Evolutionary conservation across 179 eudicot genomes (phyloP).

Genomic region (Spinacia oleracea): DNA sequence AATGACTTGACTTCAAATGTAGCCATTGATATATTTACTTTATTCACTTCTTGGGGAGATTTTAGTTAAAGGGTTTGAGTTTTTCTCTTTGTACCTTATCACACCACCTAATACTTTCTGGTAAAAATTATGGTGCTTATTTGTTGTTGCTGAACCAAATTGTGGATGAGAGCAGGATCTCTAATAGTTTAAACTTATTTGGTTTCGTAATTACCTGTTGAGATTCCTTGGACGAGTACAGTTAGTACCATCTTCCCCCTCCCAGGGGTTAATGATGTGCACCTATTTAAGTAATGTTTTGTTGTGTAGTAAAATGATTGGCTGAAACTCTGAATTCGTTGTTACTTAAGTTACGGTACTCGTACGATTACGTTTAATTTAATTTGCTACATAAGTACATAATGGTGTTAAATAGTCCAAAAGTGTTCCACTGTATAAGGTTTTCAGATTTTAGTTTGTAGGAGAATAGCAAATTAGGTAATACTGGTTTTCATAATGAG

Average conservation of each 20-base stretch:
- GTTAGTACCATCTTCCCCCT: background rate
- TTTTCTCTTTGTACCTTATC: background rate
- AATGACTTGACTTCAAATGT: background rate
- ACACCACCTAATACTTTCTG: background rate
- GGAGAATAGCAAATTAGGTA: too few species aligned
- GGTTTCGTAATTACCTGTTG: background rate
- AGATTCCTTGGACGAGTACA: background rate
- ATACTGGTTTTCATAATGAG: too few species aligned
- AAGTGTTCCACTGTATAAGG: too few species aligned
- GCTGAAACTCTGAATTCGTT: too few species aligned
- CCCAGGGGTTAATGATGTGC: background rate
- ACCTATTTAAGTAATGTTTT: background rate
- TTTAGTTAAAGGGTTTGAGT: background rate
- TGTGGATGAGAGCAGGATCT: background rate
- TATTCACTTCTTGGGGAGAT: background rate
- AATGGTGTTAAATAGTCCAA: too few species aligned
- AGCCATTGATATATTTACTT: background rate
- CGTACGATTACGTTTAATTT: too few species aligned
- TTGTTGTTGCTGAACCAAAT: background rate
- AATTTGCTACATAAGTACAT: too few species aligned
- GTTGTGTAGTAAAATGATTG: background rate
- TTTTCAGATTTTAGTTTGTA: too few species aligned
- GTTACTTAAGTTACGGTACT: too few species aligned
- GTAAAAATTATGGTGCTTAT: background rate
- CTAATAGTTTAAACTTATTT: background rate